A percentile compares a stretch with the other conserved stretches of the same genome.
Evolutionary conservation across 306 rosid species (phyloP).

Genomic region (Argentina anserina): DNA sequence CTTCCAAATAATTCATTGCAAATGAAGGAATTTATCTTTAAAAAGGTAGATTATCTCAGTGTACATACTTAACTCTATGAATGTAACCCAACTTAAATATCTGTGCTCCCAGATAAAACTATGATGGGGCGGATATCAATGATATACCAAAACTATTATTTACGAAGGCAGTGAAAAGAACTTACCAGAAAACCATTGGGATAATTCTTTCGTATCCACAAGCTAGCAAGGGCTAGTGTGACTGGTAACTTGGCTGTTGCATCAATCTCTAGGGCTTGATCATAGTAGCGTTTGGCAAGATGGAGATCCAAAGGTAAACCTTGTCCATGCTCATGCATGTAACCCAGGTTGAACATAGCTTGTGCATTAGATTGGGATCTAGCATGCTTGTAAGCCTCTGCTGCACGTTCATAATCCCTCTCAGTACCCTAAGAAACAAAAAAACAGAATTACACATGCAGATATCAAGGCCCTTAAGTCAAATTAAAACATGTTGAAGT

Average conservation of each 20-base stretch:
- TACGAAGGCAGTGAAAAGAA: conserved; percentile 19
- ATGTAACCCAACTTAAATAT: background rate
- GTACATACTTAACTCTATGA: background rate
- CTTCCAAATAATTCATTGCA: background rate
- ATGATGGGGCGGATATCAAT: background rate
- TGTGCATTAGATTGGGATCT: conserved; percentile 84
- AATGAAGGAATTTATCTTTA: background rate
- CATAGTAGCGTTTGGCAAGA: conserved; percentile 94
- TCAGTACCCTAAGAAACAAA: conserved; percentile 64
- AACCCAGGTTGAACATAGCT: conserved; percentile 98
- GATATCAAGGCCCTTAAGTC: no score
- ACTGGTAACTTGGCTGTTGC: conserved; percentile 81
- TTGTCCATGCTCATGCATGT: conserved; percentile 95
- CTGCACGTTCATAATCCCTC: conserved; percentile 89
- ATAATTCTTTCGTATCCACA: conserved; percentile 85
- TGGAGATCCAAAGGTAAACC: conserved; percentile 91
- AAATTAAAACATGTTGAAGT: no score
- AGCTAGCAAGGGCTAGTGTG: conserved; percentile 71
- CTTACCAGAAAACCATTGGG: conserved; percentile 77
- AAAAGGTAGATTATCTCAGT: background rate
- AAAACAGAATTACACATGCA: background rate
- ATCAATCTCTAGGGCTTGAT: conserved; percentile 79
- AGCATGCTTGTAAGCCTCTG: conserved; percentile 97
- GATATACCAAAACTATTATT: background rate
- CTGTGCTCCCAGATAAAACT: background rate